Evolutionary conservation across 805 yeast species (phyloP).

Genomic region (Tetrapisispora fleetii): DNA sequence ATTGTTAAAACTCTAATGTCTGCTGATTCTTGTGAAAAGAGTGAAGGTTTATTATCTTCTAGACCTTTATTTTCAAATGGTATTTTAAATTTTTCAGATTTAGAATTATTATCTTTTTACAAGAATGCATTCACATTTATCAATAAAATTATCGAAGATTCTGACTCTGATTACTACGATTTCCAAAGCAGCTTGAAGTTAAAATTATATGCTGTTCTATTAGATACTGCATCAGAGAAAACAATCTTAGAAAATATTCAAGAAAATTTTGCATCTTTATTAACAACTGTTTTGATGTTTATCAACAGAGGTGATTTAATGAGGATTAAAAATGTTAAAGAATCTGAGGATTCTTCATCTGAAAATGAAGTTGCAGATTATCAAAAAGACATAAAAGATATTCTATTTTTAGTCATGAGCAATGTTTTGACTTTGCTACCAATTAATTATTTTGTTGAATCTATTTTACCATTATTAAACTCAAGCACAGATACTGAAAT

Average conservation of each 20-base stretch:
- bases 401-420: slow-evolving; percentile 47
- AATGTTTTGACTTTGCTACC: slow-evolving; percentile 65
- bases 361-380: slow-evolving; percentile 15
- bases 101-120: slow-evolving; percentile 42
- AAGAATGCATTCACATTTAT: slow-evolving; percentile 47
- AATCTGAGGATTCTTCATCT: slow-evolving; percentile 11
- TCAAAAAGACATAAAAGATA: slow-evolving; percentile 29
- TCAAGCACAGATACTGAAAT: slow-evolving; percentile 34
- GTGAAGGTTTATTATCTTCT: slow-evolving; percentile 29
- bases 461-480: slow-evolving; percentile 39
- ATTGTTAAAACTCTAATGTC: slow-evolving; percentile 34
- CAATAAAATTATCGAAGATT: slow-evolving; percentile 39
- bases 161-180: slow-evolving; percentile 22
- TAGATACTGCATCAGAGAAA: slow-evolving; percentile 29
- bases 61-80: slow-evolving; percentile 58
- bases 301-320: slow-evolving; percentile 11
- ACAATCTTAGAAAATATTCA: slow-evolving; percentile 12
- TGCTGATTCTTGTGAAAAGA: slow-evolving; percentile 30
- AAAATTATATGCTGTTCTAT: slow-evolving; percentile 42
- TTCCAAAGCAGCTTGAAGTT: slow-evolving; percentile 36
- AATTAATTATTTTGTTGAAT: slow-evolving; percentile 55
- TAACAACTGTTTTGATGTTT: slow-evolving; percentile 18
- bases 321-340: slow-evolving; percentile 1
- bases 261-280: slow-evolving; percentile 17
- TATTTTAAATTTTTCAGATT: slow-evolving; percentile 38